Conservation (phyloP, 2,329 filamentous ascomycete genomes). For the Penicillium sp. region DNA sequence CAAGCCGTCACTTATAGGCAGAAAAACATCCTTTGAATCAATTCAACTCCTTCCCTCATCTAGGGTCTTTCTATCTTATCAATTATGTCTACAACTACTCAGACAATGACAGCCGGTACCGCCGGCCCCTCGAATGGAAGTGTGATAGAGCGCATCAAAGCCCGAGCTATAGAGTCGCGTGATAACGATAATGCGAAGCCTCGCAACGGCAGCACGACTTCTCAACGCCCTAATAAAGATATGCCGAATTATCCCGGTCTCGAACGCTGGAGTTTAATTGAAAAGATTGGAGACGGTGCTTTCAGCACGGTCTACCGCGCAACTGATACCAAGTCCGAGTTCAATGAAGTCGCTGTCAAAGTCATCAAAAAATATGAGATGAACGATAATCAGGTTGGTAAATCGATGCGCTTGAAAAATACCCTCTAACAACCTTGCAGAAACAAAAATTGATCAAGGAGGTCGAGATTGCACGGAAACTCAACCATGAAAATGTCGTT, state of each 20-base stretch:
- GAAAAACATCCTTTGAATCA: neutral
- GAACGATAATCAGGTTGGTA: neutral
- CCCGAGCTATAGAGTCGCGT: neutral
- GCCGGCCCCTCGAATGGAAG: neutral
- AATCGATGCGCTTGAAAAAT: neutral
- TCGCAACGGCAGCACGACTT: neutral
- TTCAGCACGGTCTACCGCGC: neutral
- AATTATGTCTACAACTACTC: neutral
- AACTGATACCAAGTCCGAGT: neutral
- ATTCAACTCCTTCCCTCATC: neutral
- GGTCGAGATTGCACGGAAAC: neutral
- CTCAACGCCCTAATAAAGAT: neutral
- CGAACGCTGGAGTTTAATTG: neutral
- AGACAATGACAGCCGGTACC: neutral
- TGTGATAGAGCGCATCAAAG: neutral
- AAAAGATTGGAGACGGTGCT: neutral
- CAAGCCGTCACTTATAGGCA: neutral
- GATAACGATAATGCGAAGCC: neutral
- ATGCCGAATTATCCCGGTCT: neutral
- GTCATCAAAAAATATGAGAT: neutral
- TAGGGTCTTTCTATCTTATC: neutral
- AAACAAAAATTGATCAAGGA: neutral
- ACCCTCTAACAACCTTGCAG: neutral
- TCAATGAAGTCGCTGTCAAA: neutral
- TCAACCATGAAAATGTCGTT: neutral